Evolutionary conservation across 2,329 filamentous ascomycete species (phyloP).

Genomic region (Aspergillus sergii): DNA sequence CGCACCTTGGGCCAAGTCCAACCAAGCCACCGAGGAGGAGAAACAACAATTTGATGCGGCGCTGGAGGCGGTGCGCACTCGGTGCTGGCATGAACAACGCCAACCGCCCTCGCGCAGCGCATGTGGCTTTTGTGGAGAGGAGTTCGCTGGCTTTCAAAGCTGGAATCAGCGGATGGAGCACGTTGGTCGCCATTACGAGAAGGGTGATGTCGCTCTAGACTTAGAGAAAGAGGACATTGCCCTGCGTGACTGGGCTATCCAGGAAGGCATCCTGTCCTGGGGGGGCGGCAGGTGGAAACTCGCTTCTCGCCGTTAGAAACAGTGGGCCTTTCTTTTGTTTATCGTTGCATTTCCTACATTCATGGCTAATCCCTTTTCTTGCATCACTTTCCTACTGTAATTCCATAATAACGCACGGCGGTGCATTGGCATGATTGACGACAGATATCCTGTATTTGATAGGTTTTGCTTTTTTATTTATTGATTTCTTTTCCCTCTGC

Average conservation of each 20-base stretch:
- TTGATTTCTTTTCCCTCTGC: neutral
- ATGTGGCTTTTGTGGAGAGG: conserved; percentile 58
- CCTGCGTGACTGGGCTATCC: conserved; percentile 1
- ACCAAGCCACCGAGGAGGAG: conserved; percentile 30
- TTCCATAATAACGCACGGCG: neutral
- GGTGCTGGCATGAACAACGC: conserved; percentile 65
- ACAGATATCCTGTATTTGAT: neutral
- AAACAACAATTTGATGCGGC: conserved; percentile 51
- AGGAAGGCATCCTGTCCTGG: neutral
- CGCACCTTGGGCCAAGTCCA: conserved; percentile 59
- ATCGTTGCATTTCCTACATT: neutral
- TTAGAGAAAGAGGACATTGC: neutral
- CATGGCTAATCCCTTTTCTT: neutral
- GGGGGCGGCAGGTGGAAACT: neutral
- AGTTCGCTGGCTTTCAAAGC: neutral
- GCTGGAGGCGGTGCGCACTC: conserved; percentile 58
- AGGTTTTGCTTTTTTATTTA: neutral
- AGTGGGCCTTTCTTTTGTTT: neutral
- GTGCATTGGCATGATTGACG: neutral
- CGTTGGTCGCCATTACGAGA: conserved; percentile 2
- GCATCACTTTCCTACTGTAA: neutral
- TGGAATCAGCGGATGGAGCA: conserved; percentile 6
- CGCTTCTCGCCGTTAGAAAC: neutral
- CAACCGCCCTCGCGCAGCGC: conserved; percentile 64
- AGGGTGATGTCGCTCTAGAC: neutral